These are phyloP conservation scores for Pichia sp. DNA, from an alignment of 1,139 yeast genomes.

Conservation along the genomic window DNA sequence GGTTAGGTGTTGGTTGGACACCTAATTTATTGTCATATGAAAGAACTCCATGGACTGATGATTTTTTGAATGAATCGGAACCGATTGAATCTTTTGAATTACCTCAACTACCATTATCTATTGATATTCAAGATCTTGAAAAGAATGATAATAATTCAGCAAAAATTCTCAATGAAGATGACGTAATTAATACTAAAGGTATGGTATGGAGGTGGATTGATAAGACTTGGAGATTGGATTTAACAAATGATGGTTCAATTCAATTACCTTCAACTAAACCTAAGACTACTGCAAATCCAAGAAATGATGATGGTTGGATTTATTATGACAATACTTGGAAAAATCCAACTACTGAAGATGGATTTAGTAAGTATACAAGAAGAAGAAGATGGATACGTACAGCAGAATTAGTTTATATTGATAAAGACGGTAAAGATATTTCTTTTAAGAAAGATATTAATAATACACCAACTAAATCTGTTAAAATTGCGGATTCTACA, in stretches of 20 bases:
- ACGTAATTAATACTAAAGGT: conserved; percentile 31
- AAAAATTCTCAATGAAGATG: conserved; percentile 3
- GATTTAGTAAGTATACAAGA: conserved; percentile 86
- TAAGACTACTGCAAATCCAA: conserved; percentile 73
- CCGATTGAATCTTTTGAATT: conserved; percentile 71
- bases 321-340: conserved; percentile 94
- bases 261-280: conserved; percentile 60
- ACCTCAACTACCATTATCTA: conserved; percentile 44
- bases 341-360: conserved; percentile 80
- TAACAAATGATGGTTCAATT: conserved; percentile 82
- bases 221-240: conserved; percentile 82
- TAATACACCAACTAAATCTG: not conserved
- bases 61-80: conserved; percentile 78
- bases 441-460: not conserved
- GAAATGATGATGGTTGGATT: conserved; percentile 76
- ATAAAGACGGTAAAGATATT: conserved; percentile 2
- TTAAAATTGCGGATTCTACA: not conserved
- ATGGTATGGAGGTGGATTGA: conserved; percentile 95
- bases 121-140: conserved; percentile 30
- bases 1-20: conserved; percentile 99
- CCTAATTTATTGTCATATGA: conserved; percentile 84
- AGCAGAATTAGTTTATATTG: conserved; percentile 61
- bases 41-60: conserved; percentile 96
- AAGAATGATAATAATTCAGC: conserved; percentile 35
- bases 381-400: conserved; percentile 94